These are phyloP conservation scores for Aspergillus texensis DNA, from an alignment of 2,329 filamentous ascomycete genomes.

Conservation along the genomic window DNA sequence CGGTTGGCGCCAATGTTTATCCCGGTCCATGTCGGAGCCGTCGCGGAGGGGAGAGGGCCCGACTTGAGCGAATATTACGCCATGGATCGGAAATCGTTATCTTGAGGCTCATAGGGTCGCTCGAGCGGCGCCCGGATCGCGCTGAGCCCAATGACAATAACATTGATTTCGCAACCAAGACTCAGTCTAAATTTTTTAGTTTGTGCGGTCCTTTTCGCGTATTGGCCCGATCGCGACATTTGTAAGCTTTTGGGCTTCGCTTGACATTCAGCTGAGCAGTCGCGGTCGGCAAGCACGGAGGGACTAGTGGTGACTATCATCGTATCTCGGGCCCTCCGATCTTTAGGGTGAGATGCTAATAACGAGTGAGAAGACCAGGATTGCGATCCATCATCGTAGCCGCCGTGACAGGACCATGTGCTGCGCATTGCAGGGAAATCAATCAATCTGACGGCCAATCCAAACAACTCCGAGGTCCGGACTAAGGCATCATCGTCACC, in stretches of 20 bases:
- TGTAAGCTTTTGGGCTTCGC: neutral
- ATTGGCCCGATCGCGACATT: neutral
- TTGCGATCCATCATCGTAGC: conserved; percentile 12
- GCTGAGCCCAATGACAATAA: neutral
- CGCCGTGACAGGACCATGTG: conserved; percentile 15
- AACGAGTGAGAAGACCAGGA: conserved; percentile 7
- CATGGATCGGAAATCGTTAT: neutral
- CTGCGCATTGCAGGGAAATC: neutral
- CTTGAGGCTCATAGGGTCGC: conserved; percentile 10
- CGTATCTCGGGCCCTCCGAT: conserved; percentile 19
- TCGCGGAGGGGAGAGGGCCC: conserved; percentile 6
- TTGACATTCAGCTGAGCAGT: conserved; percentile 11
- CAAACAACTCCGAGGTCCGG: conserved; percentile 7
- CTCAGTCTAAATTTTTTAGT: neutral
- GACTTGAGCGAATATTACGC: conserved; percentile 2
- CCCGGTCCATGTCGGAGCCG: conserved; percentile 2
- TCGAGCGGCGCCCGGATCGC: neutral
- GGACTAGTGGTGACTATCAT: conserved; percentile 8
- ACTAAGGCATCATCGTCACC: conserved; percentile 9
- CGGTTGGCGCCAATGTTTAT: conserved; percentile 11
- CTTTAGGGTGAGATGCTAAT: neutral
- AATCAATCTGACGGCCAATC: conserved; percentile 8
- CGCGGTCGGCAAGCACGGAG: conserved; percentile 9
- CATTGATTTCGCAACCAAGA: neutral
- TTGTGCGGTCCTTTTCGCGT: neutral